Base-by-base conservation (phyloP, 148 eudicot genomes). In the Suaeda aralocaspica region DNA sequence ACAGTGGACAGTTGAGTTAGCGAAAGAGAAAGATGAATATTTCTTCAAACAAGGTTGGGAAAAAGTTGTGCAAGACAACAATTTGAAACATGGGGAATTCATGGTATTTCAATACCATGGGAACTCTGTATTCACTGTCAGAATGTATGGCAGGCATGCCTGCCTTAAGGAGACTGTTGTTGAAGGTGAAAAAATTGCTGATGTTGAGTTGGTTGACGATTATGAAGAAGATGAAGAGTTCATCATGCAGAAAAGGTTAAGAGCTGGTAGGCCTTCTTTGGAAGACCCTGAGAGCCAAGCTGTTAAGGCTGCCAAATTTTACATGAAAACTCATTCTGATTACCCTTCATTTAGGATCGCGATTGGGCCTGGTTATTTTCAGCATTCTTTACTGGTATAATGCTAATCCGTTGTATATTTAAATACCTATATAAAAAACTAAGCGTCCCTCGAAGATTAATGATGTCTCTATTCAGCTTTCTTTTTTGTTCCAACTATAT, bases 91-190 rank as follows among this genome's bases (percentile, higher is more conserved):
- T 5, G 56, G 66, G 0, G 74, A 70, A 25, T 70, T 59, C 19
- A n/a, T 70, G 74, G 58, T 70, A 15, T 70, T 70, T 39, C 42
- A 48, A 45, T 48, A 70, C 31, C 74, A 59, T 31, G 74, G 74
- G 2, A 59, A 59, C 2, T 46, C 66, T 8, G 14, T 51, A 18
- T 70, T 70, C 34, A 59, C n/a, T 59, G 66, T 70, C 44, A n/a
- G 59, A 24, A 31, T 70, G 14, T 59, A 28, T 6, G 74, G 74
- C 18, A 45, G 25, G 30, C 39, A 70, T 33, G 56, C 66, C 8
- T n/a, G 61, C 61, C 33, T 57, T 4, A 57, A 57, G 14, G 36
- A 57, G 34, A 26, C 6, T 1, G 61, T 57, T 15, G 9, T 14
- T 5, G 61, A 57, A 15, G 61, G 61, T 1, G n/a, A 57, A 57